phyloP scores from a whole-genome alignment of 768 basidiomycete species.

The Psilocybe subaeruginosa region DNA sequence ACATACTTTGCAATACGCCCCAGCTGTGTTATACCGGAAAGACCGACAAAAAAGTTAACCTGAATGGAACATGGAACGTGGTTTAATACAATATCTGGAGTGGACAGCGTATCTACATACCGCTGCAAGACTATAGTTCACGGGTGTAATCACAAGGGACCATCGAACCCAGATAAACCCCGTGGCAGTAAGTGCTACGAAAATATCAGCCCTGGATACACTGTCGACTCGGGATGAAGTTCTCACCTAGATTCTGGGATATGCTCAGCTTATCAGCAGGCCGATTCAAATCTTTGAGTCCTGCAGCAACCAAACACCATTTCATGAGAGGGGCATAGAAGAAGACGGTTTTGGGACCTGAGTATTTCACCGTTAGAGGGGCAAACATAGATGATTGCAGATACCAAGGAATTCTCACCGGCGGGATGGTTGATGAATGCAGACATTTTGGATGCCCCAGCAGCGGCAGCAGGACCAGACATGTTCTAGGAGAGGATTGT shows the following conservation, averaged over 20 bases:
- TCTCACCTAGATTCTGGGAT: conserved; percentile 91
- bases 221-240: background rate
- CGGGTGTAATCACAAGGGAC: conserved; percentile 90
- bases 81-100: too few species aligned
- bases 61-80: conserved; percentile 23
- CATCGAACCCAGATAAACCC: conserved; percentile 99
- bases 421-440: conserved; percentile 94
- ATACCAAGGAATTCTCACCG: conserved; percentile 49
- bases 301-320: conserved; percentile 85
- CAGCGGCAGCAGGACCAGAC: conserved; percentile 82
- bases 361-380: background rate
- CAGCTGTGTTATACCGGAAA: conserved; percentile 68
- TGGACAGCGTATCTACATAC: conserved; percentile 45
- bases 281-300: conserved; percentile 80
- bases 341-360: conserved; percentile 93
- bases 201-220: background rate
- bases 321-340: conserved; percentile 99
- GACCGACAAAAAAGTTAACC: conserved; percentile 84
- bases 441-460: conserved; percentile 76
- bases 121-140: conserved; percentile 96
- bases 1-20: conserved; percentile 72
- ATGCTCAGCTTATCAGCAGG: conserved; percentile 95
- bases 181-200: conserved; percentile 84
- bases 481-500: conserved; percentile 40
- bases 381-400: background rate